Evolutionary conservation across 768 basidiomycete genomes (phyloP).

Genomic region (Hygrophorus russula): DNA sequence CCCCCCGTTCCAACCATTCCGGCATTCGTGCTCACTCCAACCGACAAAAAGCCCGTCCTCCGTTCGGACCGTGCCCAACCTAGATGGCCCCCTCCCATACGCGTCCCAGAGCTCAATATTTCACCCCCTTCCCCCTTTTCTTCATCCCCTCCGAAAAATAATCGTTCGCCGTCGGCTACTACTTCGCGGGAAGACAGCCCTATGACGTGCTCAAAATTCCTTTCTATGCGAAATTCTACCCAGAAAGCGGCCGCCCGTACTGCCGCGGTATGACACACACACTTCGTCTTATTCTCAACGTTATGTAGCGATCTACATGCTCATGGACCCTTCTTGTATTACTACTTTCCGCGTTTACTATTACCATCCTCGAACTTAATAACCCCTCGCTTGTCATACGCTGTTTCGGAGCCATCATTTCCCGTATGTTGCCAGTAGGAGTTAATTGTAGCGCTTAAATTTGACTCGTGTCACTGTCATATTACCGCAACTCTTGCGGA

Average conservation of each 20-base stretch:
- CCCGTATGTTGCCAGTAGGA: no score
- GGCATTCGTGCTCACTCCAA: constrained; percentile 26
- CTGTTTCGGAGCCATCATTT: no score
- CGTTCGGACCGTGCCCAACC: constrained; percentile 15
- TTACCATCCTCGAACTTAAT: no score
- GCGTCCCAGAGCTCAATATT: constrained; percentile 20
- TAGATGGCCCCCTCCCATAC: constrained; percentile 18
- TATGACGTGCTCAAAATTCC: constrained; percentile 41
- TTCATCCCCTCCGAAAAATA: constrained; percentile 5
- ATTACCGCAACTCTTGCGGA: no score
- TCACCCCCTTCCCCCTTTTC: constrained; percentile 12
- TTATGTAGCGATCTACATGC: no score
- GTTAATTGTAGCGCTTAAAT: no score
- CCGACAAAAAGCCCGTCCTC: constrained; percentile 22
- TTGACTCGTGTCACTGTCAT: no score
- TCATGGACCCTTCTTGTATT: no score
- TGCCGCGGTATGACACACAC: constrained; percentile 3
- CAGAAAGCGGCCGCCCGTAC: constrained; percentile 2
- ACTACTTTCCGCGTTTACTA: no score
- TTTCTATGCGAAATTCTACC: constrained; percentile 29
- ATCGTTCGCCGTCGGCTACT: constrained; percentile 10
- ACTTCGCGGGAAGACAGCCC: constrained; percentile 17
- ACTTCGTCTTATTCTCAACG: no score
- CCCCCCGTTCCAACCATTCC: constrained; percentile 53
- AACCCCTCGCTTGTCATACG: no score